These are phyloP conservation scores for Francoa sonchifolia DNA, from an alignment of 441 rosid genomes.

Conservation along the genomic window DNA sequence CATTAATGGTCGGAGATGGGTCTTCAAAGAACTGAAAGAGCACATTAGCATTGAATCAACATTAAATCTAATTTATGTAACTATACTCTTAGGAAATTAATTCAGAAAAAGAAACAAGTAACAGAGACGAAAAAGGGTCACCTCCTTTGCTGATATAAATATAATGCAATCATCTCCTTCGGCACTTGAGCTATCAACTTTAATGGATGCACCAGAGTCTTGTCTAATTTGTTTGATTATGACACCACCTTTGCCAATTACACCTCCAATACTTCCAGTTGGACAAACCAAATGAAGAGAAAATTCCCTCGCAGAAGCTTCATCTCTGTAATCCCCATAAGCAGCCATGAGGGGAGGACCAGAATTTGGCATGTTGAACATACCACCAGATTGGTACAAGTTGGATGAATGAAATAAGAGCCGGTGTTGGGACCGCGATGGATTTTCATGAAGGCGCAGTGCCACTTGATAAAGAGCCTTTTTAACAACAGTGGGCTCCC, in stretches of 20 bases:
- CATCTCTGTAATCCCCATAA: slow-evolving; percentile 53
- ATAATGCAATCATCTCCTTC: slow-evolving; percentile 87
- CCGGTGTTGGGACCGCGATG: slow-evolving; percentile 71
- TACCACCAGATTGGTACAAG: slow-evolving; percentile 36
- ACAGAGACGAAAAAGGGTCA: no score
- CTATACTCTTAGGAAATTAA: no score
- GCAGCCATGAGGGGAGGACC: slow-evolving; percentile 32
- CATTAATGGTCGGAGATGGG: slow-evolving; percentile 78
- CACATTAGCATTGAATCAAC: slow-evolving; percentile 2
- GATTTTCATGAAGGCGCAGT: slow-evolving; percentile 78
- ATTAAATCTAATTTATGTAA: no score
- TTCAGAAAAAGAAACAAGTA: no score
- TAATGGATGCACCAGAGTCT: slow-evolving; percentile 65
- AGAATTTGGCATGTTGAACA: slow-evolving; percentile 36
- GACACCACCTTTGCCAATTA: slow-evolving; percentile 84
- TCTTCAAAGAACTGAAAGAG: slow-evolving; percentile 59
- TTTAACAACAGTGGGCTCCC: slow-evolving; percentile 68
- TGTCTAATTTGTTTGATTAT: slow-evolving; percentile 81
- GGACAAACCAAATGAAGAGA: slow-evolving; percentile 64
- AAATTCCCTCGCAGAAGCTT: slow-evolving; percentile 49
- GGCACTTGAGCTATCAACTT: slow-evolving; percentile 69
- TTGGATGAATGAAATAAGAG: slow-evolving; percentile 52
- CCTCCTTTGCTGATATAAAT: slow-evolving; percentile 75
- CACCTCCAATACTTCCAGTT: slow-evolving; percentile 49
- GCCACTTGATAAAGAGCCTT: slow-evolving; percentile 82